phyloP scores from a whole-genome alignment of 2,329 filamentous ascomycete genomes.

The Sporothrix phasma region DNA sequence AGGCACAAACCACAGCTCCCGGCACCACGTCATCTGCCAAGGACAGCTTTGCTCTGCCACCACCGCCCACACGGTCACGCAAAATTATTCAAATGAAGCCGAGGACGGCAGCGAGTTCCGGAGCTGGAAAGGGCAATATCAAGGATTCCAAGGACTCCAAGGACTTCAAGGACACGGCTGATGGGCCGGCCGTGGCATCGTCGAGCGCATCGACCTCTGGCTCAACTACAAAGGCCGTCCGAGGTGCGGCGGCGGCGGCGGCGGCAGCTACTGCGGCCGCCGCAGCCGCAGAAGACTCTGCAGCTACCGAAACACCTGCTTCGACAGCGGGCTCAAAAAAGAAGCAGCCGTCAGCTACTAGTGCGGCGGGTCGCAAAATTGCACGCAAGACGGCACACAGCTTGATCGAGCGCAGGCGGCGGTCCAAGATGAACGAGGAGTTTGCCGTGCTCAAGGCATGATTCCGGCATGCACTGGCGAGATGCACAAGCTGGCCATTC shows the following conservation, averaged over 20 bases:
- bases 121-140: background rate
- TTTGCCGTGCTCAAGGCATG: constrained; percentile 85
- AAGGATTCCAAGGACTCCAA: background rate
- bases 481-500: constrained; percentile 94
- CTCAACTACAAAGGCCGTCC: background rate
- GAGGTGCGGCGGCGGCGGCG: background rate
- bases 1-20: background rate
- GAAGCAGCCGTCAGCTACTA: constrained; percentile 66
- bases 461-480: constrained; percentile 93
- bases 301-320: constrained; percentile 1
- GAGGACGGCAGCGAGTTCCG: constrained; percentile 25
- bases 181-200: constrained; percentile 18
- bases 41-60: constrained; percentile 70
- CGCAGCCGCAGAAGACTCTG: background rate
- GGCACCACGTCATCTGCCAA: constrained; percentile 45
- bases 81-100: constrained; percentile 99
- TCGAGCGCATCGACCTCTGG: background rate
- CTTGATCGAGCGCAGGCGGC: constrained; percentile 76
- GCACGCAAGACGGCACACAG: constrained; percentile 94
- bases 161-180: constrained; percentile 14
- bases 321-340: constrained; percentile 53
- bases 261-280: background rate
- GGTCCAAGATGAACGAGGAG: constrained; percentile 98
- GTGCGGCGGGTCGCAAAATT: constrained; percentile 84
- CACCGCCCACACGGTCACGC: constrained; percentile 80